Conservation (phyloP, 257 asterid species). For the Buddleja alternifolia region DNA sequence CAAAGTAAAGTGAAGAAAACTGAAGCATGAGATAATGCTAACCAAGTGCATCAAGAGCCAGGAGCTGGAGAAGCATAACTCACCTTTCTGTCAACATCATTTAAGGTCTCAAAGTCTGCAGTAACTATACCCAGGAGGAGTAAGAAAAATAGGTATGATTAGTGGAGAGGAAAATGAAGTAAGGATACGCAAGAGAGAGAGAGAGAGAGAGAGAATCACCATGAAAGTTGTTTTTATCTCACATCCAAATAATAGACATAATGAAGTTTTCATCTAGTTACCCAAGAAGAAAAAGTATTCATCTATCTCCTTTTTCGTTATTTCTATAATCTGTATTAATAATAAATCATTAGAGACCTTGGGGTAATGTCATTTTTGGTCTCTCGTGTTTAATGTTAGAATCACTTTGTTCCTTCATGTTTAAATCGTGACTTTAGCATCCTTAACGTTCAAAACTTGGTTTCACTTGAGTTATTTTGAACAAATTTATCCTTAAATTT, state of each 20-base stretch:
- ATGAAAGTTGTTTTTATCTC: background rate
- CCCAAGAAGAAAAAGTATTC: background rate
- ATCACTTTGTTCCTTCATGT: too few relatives aligned
- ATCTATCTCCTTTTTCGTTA: background rate
- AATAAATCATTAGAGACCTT: background rate
- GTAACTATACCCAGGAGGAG: conserved; percentile 33
- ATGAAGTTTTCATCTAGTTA: too few relatives aligned
- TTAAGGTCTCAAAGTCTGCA: conserved; percentile 29
- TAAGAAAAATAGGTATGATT: conserved; percentile 12
- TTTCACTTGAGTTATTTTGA: too few relatives aligned
- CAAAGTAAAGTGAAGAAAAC: conserved; percentile 15
- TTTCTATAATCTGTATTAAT: background rate
- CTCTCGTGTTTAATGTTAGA: too few relatives aligned
- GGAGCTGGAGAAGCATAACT: conserved; percentile 18
- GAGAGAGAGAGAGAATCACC: background rate
- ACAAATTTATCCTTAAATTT: too few relatives aligned
- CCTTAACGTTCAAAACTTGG: too few relatives aligned
- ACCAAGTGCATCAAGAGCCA: too few relatives aligned
- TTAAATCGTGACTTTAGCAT: too few relatives aligned
- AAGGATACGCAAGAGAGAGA: background rate
- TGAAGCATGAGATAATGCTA: background rate
- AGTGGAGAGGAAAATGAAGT: conserved; percentile 10
- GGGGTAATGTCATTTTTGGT: too few relatives aligned
- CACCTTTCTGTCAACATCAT: conserved; percentile 39
- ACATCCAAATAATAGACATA: background rate